phyloP scores from a whole-genome alignment of 805 yeast species.

The Candida anglica region DNA sequence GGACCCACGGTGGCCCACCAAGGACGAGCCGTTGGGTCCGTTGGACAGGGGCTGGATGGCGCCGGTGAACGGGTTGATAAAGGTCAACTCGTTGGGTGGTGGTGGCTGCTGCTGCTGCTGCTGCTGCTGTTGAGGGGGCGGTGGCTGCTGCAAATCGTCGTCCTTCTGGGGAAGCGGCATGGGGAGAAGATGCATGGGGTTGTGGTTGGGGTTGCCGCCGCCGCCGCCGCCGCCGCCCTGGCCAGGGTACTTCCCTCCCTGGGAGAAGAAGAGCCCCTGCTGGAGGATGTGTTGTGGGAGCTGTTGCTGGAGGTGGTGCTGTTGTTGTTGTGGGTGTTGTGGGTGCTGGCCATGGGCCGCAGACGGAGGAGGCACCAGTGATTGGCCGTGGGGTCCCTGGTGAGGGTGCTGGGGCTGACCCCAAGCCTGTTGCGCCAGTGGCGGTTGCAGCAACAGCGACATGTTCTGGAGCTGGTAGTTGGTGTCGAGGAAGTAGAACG shows the following conservation, averaged over 20 bases:
- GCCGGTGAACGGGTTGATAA: conserved; percentile 4
- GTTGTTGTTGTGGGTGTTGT: too few relatives aligned
- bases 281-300: conserved; percentile 6
- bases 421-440: not conserved
- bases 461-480: conserved; percentile 40
- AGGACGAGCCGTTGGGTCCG: not conserved
- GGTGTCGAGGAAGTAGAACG: conserved; percentile 43
- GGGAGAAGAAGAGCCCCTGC: conserved; percentile 1
- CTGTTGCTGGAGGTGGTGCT: not conserved
- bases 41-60: not conserved
- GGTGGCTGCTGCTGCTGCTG: conserved; percentile 5
- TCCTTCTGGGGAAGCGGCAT: conserved; percentile 3
- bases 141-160: conserved; percentile 1
- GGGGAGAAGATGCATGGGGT: conserved; percentile 3
- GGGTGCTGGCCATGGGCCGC: too few relatives aligned
- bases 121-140: conserved; percentile 5
- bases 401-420: conserved; percentile 4
- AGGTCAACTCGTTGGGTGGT: not conserved
- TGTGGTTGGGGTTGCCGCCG: conserved; percentile 3
- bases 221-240: not conserved
- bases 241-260: too few relatives aligned
- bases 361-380: conserved; percentile 10
- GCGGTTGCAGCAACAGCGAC: conserved; percentile 19
- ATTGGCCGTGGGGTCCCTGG: conserved; percentile 16
- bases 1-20: not conserved